These are phyloP conservation scores for Pseudogymnoascus sp. DNA, from an alignment of 2,329 filamentous ascomycete genomes.

Conservation along the genomic window DNA sequence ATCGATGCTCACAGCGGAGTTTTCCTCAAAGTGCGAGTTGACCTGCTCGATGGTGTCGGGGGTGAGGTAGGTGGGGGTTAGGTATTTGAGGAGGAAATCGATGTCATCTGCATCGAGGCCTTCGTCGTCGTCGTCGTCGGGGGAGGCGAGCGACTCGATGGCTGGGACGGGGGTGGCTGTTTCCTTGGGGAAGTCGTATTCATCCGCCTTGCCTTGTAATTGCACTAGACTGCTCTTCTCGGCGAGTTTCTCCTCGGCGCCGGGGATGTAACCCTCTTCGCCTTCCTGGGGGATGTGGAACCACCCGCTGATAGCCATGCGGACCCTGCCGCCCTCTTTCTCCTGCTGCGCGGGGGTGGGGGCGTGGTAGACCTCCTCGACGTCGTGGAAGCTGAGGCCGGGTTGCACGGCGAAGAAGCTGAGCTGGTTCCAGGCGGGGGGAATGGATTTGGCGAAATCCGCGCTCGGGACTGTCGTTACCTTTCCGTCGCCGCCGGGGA, in stretches of 20 bases:
- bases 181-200: constrained; percentile 73
- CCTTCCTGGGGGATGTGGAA: constrained; percentile 95
- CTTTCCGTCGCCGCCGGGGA: constrained; percentile 60
- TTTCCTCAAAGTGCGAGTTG: constrained; percentile 68
- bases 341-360: constrained; percentile 50
- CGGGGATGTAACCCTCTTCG: constrained; percentile 84
- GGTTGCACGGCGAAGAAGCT: constrained; percentile 98
- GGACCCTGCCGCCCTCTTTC: constrained; percentile 66
- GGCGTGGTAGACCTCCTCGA: constrained; percentile 89
- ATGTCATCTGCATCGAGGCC: constrained; percentile 71
- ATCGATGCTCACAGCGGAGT: constrained; percentile 76
- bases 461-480: constrained; percentile 73
- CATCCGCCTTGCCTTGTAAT: constrained; percentile 82
- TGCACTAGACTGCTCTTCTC: constrained; percentile 89
- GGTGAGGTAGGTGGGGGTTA: constrained; percentile 82
- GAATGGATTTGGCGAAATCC: constrained; percentile 73
- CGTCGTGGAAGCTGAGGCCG: constrained; percentile 97
- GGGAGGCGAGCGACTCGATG: constrained; percentile 14
- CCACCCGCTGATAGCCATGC: constrained; percentile 98
- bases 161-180: constrained; percentile 39
- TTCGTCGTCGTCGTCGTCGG: constrained; percentile 22
- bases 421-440: constrained; percentile 93
- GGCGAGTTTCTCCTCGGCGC: constrained; percentile 79
- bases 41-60: constrained; percentile 85
- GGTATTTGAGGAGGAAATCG: constrained; percentile 83